Conservation (phyloP, 805 yeast species). For the Lipomyces yamadae region DNA sequence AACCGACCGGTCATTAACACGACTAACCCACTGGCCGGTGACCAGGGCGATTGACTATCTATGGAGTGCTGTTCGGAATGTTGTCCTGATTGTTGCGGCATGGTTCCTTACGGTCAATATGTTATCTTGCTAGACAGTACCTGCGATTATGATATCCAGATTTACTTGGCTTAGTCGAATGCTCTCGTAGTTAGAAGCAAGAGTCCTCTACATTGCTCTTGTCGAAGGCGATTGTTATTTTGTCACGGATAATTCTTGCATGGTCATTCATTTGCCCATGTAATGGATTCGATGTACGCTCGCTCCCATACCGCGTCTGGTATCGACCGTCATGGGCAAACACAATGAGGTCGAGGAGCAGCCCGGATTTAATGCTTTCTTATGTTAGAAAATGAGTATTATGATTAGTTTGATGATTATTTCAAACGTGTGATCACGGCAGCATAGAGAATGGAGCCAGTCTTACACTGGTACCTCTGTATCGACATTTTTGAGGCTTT, state of each 20-base stretch:
- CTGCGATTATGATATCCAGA: constrained; percentile 9
- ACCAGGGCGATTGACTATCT: constrained; percentile 21
- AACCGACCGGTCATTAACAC: constrained; percentile 18
- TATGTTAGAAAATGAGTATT: neutral
- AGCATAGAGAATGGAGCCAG: no score
- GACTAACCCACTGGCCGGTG: constrained; percentile 15
- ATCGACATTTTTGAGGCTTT: no score
- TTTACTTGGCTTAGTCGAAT: neutral
- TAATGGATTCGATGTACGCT: neutral
- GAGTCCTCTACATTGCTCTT: neutral
- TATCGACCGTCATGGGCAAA: no score
- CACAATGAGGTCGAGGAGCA: neutral
- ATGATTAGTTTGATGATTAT: no score
- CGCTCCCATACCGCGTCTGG: neutral
- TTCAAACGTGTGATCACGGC: no score
- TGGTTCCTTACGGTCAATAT: neutral
- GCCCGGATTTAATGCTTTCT: neutral
- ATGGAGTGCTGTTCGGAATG: constrained; percentile 8
- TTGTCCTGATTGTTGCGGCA: constrained; percentile 17
- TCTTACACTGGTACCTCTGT: no score
- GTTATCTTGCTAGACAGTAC: constrained; percentile 5
- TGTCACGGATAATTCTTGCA: neutral
- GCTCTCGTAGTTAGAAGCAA: neutral
- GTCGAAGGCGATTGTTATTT: neutral
- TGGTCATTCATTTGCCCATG: neutral